Conservation (phyloP, 1,284 basidiomycete species). For the Rhodotorula sp. region DNA sequence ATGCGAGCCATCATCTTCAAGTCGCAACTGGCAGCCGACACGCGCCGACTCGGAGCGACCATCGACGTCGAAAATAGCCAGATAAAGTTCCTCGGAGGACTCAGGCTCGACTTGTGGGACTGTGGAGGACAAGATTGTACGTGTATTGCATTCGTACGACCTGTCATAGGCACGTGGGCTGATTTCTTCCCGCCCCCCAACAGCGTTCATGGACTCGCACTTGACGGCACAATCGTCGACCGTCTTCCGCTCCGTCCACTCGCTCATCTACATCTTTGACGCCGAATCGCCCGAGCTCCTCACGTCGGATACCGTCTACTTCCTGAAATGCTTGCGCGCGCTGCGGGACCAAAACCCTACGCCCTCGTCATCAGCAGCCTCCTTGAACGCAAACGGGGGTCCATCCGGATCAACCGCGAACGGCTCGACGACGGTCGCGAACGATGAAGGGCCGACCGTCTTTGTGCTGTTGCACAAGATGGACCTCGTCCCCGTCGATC, state of each 20-base stretch:
- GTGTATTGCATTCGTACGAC: neutral
- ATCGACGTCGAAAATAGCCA: constrained; percentile 98
- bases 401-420: neutral
- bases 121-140: constrained; percentile 88
- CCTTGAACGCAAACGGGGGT: neutral
- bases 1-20: constrained; percentile 99
- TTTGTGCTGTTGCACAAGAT: constrained; percentile 97
- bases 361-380: constrained; percentile 1
- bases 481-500: constrained; percentile 57
- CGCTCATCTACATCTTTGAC: constrained; percentile 98
- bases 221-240: constrained; percentile 82
- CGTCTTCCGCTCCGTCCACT: constrained; percentile 92
- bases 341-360: constrained; percentile 56
- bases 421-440: neutral
- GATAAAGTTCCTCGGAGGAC: constrained; percentile 90
- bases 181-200: neutral
- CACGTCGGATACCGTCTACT: constrained; percentile 71
- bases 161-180: neutral
- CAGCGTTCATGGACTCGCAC: constrained; percentile 92
- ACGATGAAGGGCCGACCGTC: constrained; percentile 36
- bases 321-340: constrained; percentile 77
- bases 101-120: constrained; percentile 91
- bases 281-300: constrained; percentile 53
- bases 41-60: constrained; percentile 86
- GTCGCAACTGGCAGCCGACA: constrained; percentile 88